Base-by-base conservation (phyloP, 192 early-diverging fungal species). In the Umbelopsis sp. region DNA sequence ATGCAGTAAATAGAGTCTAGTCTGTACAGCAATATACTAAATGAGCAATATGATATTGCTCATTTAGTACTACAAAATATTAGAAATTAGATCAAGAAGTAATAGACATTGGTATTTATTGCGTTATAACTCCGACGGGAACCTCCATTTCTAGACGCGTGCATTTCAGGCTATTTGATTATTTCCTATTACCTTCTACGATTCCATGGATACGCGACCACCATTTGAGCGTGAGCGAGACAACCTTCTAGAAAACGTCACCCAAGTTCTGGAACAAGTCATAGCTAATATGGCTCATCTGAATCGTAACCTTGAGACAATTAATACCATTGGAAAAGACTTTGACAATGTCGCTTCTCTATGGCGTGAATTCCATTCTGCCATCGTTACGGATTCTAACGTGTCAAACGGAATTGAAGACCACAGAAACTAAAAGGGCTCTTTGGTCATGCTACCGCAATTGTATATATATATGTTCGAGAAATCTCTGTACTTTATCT, bases 271-370 rank as follows among this genome's bases (percentile, higher is more conserved):
- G 20, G 73, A 78, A 47, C 82, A 87, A 52, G 74, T 82, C 13
- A 71, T 79, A 22, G 67, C 71, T 11, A 87, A 85, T 69, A 51
- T 87, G 35, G 75, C 70, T 33, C 78, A 78, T 22, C 68, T 87
- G 23, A 77, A 84, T 33, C 71, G 80, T 20, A 85, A 85, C 73
- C 76, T 87, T 11, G 86, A 85, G 13, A 81, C 82, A 9, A 72
- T 87, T 47, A 69, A 76, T 27, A 80, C 82, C 13, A 82, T 87
- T 53, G 82, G 84, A 9, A 77, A 75, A 41, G 84, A 87, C 49
- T 87, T 87, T 75, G 78, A 81, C 45, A 74, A 82, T 25, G 74
- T 84, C 41, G 71, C 82, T 9, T 61, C 75, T 3, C 65, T 85
- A 2, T 87, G 86, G 86, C 72, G 77, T 18, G 46, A 79, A 45